phyloP scores from a whole-genome alignment of 176 grass and related monocot genomes.

The Bolboschoenus planiculmis region DNA sequence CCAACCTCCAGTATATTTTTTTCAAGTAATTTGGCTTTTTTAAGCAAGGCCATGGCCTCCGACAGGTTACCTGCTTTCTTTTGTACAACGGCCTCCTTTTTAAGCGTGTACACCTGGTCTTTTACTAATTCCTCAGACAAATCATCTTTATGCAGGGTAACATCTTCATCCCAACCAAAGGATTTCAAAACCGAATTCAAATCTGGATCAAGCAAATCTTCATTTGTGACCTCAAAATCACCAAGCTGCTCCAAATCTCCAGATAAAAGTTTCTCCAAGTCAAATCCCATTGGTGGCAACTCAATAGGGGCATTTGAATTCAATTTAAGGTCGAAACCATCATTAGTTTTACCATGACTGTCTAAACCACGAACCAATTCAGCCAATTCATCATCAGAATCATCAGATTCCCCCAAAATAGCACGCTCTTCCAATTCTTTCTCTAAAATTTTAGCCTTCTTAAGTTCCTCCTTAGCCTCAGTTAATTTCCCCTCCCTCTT shows the following conservation, averaged over 20 bases:
- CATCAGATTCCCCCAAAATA: slow-evolving; percentile 76
- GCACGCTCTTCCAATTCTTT: slow-evolving; percentile 84
- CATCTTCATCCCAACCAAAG: slow-evolving; percentile 77
- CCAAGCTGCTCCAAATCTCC: slow-evolving; percentile 23
- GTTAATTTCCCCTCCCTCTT: slow-evolving; percentile 80
- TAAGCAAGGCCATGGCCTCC: slow-evolving; percentile 79
- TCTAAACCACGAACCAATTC: slow-evolving; percentile 68
- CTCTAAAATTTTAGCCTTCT: slow-evolving; percentile 95
- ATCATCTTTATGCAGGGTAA: background rate
- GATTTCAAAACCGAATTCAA: slow-evolving; percentile 72
- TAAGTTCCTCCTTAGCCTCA: slow-evolving; percentile 97
- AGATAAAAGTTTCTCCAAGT: slow-evolving; percentile 17
- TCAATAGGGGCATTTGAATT: background rate
- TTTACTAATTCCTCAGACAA: slow-evolving; percentile 37
- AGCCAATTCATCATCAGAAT: slow-evolving; percentile 83
- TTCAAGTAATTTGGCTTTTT: slow-evolving; percentile 83
- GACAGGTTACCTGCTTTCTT: slow-evolving; percentile 60
- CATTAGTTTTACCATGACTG: slow-evolving; percentile 48
- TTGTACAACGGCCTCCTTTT: slow-evolving; percentile 76
- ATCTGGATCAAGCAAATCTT: slow-evolving; percentile 80
- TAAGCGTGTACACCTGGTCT: slow-evolving; percentile 60
- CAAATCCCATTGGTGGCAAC: slow-evolving; percentile 5
- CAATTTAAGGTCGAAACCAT: slow-evolving; percentile 40
- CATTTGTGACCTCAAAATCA: slow-evolving; percentile 77
- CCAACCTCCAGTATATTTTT: slow-evolving; percentile 47